Evolutionary conservation across 2,329 filamentous ascomycete species (phyloP), one percentile per base, ranked within the genome.

Genomic region (Colletotrichum cereale): DNA sequence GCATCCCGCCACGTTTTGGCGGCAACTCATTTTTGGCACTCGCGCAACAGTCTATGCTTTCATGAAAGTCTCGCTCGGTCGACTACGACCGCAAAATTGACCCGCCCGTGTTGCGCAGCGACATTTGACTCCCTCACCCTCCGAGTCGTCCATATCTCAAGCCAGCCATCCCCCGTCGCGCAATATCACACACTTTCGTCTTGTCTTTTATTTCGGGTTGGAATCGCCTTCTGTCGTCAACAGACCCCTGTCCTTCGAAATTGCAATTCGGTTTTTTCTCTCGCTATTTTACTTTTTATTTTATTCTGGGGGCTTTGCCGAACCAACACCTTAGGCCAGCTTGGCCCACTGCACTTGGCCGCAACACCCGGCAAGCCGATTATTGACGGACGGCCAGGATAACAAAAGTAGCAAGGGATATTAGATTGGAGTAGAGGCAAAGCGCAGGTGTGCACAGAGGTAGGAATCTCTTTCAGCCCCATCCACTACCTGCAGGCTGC

Each of bases 361-460:
- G 29, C 24, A 18, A 29, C 24, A 48, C 34, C 57, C 48, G 50
- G 38, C 36, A 31, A 55, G 31, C 44, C n/a, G 53, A 44, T 3
- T n/a, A 52, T 57, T 42, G 62, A 67, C 64, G 42, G 62, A 67
- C 64, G 42, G 44, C 64, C 26, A 42, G 50, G 53, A 48, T 42
- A 44, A 47, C 58, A 31, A 68, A 50, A 50, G 36, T 36, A 63
- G 65, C 65, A 58, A 63, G 68, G 65, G 58, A 58, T 29, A 44
- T n/a, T 36, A n/a, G n/a, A n/a, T n/a, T n/a, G n/a, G n/a, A n/a
- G n/a, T n/a, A n/a, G 34, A 58, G 26, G 44, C 12, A 62, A 62
- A 29, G 40, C 3, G 16, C 34, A 62, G 57, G 62, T 62, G 48
- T 53, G 68, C 65, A 63, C 68, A 64, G 65, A 68, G 50, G 47